Evolutionary conservation across 139 green algal species (phyloP).

Genomic region (Chlorella sorokiniana): DNA sequence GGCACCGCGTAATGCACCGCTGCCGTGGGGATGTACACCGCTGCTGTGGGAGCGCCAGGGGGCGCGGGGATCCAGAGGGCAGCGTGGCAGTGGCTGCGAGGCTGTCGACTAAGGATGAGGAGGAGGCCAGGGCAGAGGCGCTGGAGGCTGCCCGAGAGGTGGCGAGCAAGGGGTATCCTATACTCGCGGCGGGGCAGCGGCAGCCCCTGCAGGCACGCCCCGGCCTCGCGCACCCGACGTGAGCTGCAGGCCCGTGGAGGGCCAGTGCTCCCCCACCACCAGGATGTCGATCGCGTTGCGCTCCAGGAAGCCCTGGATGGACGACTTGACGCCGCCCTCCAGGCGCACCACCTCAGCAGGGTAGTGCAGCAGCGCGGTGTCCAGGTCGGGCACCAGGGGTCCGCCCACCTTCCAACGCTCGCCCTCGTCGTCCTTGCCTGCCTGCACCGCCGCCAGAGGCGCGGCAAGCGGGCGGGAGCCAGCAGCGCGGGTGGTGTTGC

Average conservation of each 20-base stretch:
- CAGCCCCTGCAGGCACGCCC: not conserved
- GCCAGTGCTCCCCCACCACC: not conserved
- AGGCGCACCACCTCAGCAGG: slow-evolving; percentile 36
- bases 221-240: not conserved
- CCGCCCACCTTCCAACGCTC: slow-evolving; percentile 44
- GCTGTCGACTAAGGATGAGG: no score
- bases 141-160: not conserved
- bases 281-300: not conserved
- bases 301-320: slow-evolving; percentile 26
- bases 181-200: no score
- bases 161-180: not conserved
- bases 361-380: slow-evolving; percentile 30
- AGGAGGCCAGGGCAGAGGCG: not conserved
- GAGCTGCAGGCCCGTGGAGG: slow-evolving; percentile 1
- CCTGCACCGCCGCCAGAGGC: not conserved
- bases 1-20: not conserved
- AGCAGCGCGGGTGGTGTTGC: not conserved
- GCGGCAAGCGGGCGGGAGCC: no score
- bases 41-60: no score
- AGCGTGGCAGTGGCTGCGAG: no score
- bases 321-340: slow-evolving; percentile 40
- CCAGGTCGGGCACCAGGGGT: slow-evolving; percentile 35
- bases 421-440: slow-evolving; percentile 4
- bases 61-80: no score
- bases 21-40: no score